Conservation (phyloP, 169 alveolate genomes). For the Eimeria zaria region DNA sequence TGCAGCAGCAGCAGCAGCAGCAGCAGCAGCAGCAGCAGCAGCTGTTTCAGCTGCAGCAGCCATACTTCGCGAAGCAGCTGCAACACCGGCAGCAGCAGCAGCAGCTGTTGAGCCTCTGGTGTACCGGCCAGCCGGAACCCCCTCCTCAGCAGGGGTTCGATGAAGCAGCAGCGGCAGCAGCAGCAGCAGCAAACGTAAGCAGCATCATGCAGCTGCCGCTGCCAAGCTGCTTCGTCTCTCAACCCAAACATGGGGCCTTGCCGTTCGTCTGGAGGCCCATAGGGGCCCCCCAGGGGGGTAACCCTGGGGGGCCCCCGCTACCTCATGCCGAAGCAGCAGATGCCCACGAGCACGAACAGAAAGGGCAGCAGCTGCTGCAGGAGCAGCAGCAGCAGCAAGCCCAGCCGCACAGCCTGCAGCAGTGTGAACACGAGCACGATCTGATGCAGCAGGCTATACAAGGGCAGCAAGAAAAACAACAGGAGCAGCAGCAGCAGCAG, state of each 20-base stretch:
- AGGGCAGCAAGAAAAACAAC: background rate
- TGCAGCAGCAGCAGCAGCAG: background rate
- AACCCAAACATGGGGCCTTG: background rate
- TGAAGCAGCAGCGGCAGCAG: background rate
- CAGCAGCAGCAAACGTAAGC: background rate
- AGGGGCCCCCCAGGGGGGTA: constrained; percentile 19
- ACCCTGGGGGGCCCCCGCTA: background rate
- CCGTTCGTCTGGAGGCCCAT: constrained; percentile 33
- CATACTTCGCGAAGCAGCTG: background rate
- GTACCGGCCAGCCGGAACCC: background rate
- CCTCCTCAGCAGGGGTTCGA: background rate
- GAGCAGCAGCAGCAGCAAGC: constrained; percentile 20
- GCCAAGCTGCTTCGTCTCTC: background rate
- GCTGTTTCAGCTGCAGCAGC: no score
- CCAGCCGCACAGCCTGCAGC: background rate
- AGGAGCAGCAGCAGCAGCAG: background rate
- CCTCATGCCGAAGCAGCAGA: background rate
- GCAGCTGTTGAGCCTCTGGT: constrained; percentile 43
- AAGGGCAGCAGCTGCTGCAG: background rate
- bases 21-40: background rate
- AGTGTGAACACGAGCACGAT: background rate
- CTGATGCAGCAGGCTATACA: constrained; percentile 5
- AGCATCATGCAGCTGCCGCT: background rate
- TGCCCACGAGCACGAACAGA: no score
- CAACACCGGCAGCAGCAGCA: constrained; percentile 23